Conservation (phyloP, 805 yeast species). For the Pichia ethanolica region DNA sequence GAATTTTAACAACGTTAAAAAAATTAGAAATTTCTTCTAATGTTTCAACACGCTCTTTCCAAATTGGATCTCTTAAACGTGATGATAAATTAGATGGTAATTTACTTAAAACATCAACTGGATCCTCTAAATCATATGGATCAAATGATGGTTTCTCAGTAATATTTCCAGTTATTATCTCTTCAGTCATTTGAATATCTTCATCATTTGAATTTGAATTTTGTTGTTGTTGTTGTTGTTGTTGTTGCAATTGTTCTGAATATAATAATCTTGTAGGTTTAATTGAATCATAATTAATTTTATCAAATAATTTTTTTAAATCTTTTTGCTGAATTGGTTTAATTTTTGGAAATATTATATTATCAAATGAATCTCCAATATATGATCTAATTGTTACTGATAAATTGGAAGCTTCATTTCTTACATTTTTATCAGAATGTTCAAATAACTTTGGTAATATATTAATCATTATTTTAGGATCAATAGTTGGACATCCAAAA, state of each 20-base stretch:
- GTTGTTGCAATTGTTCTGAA: constrained; percentile 22
- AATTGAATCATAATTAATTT: constrained; percentile 31
- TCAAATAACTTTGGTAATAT: constrained; percentile 61
- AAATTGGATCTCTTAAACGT: constrained; percentile 54
- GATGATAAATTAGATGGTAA: constrained; percentile 56
- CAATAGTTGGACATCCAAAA: constrained; percentile 58
- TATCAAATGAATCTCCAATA: constrained; percentile 59
- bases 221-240: constrained; percentile 16
- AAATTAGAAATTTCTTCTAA: constrained; percentile 55
- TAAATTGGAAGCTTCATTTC: constrained; percentile 67
- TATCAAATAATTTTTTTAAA: constrained; percentile 58
- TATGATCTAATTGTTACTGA: constrained; percentile 66
- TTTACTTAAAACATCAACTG: constrained; percentile 57
- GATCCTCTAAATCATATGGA: constrained; percentile 64
- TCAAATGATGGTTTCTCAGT: constrained; percentile 35
- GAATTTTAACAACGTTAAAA: constrained; percentile 46
- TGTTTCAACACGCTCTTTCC: constrained; percentile 91
- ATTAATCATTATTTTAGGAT: constrained; percentile 52
- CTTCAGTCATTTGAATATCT: constrained; percentile 33
- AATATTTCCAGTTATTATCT: constrained; percentile 9
- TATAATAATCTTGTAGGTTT: constrained; percentile 50
- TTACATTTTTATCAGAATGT: constrained; percentile 81
- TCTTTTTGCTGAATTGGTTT: constrained; percentile 93
- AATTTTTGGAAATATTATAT: constrained; percentile 55
- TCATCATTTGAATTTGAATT: constrained; percentile 20